Percentiles rank a stretch among this genome's conserved stretches.
phyloP scores from a whole-genome alignment of 805 yeast genomes.

The Saturnispora saitoi region DNA sequence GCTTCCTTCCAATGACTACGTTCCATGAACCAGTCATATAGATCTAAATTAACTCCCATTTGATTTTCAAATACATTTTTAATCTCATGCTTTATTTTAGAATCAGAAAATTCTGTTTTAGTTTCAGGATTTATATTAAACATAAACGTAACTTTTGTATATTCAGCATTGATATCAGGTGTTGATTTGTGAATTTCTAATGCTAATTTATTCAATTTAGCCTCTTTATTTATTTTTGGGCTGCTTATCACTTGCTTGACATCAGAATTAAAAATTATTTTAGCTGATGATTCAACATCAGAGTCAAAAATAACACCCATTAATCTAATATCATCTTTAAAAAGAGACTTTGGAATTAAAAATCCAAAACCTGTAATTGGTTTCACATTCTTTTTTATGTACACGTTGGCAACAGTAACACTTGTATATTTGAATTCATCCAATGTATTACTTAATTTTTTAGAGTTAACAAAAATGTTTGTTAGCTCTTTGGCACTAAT shows the following conservation, averaged over 20 bases:
- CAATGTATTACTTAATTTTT: conserved; percentile 14
- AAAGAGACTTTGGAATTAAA: conserved; percentile 54
- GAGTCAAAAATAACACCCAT: conserved; percentile 91
- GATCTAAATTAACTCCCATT: conserved; percentile 16
- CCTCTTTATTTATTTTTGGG: neutral
- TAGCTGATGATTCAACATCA: conserved; percentile 56
- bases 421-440: conserved; percentile 32
- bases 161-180: conserved; percentile 26
- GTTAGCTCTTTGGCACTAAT: conserved; percentile 38
- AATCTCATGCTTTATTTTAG: conserved; percentile 18
- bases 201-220: conserved; percentile 13
- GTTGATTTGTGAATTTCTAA: conserved; percentile 15
- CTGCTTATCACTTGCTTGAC: conserved; percentile 10
- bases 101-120: conserved; percentile 17
- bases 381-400: conserved; percentile 36
- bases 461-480: conserved; percentile 20
- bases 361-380: conserved; percentile 70
- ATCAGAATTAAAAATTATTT: conserved; percentile 18
- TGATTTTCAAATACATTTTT: conserved; percentile 17
- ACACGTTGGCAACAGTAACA: conserved; percentile 63
- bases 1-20: neutral
- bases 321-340: conserved; percentile 38
- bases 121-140: conserved; percentile 39
- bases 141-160: conserved; percentile 80
- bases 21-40: conserved; percentile 8